phyloP scores from a whole-genome alignment of 306 rosid species.

The Vigna unguiculata region DNA sequence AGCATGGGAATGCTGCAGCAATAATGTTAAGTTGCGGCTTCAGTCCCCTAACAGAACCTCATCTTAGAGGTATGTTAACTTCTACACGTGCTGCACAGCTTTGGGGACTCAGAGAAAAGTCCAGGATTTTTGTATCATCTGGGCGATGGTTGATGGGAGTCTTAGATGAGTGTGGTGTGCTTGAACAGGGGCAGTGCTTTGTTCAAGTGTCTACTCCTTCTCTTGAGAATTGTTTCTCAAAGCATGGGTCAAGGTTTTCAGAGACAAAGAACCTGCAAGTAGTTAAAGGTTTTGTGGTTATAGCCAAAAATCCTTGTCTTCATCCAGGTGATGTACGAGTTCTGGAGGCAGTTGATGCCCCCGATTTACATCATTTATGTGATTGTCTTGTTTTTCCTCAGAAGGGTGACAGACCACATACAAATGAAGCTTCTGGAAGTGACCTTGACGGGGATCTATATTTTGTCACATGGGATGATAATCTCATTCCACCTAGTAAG shows the following conservation, averaged over 20 bases:
- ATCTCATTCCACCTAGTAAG: constrained; percentile 85
- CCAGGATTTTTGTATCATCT: constrained; percentile 80
- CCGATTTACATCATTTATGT: constrained; percentile 70
- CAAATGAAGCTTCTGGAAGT: constrained; percentile 97
- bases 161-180: constrained; percentile 73
- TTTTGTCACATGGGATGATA: constrained; percentile 92
- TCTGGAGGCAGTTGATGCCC: constrained; percentile 88
- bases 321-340: constrained; percentile 92
- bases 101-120: constrained; percentile 89
- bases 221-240: constrained; percentile 77
- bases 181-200: constrained; percentile 87
- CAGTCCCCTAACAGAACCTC: constrained; percentile 85
- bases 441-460: constrained; percentile 95
- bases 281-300: constrained; percentile 67
- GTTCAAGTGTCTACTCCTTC: constrained; percentile 80
- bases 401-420: constrained; percentile 88
- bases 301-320: constrained; percentile 93
- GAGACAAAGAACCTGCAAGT: constrained; percentile 61
- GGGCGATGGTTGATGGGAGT: constrained; percentile 95
- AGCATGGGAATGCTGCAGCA: constrained; percentile 85
- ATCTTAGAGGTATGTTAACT: constrained; percentile 79
- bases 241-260: constrained; percentile 78
- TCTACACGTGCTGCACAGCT: constrained; percentile 82
- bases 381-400: constrained; percentile 93
- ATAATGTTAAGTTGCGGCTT: constrained; percentile 95